Evolutionary conservation across 2,329 filamentous ascomycete genomes (phyloP), one percentile per base, ranked within the genome.

Genomic region (Xylaria sp.): DNA sequence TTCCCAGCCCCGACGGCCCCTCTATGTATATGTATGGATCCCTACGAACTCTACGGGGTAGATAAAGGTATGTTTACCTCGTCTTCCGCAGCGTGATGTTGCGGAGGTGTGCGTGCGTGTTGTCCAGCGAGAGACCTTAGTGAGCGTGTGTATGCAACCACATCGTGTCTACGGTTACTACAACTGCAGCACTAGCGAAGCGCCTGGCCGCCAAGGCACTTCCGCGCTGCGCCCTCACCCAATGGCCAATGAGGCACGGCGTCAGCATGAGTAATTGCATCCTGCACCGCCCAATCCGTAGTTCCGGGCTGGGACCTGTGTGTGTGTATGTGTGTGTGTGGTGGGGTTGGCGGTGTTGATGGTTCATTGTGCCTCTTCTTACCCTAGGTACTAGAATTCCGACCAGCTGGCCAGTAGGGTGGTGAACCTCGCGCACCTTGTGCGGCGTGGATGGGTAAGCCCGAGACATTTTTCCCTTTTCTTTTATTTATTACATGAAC

Each of bases 331-430:
- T n/a, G n/a, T n/a, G n/a, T n/a, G n/a, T n/a, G n/a, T 50, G 51
- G 57, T 52, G 49, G 57, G 57, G 49, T 53, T 50, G 49, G 52
- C 57, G 46, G 47, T 37, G 29, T 52, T 34, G 37, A 44, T 29
- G 48, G 39, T 52, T 57, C 43, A 55, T n/a, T n/a, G n/a, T 43
- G 6, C 7, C 43, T 42, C 22, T 16, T 39, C 38, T 24, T 46
- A 53, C 22, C 22, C 29, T 24, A 37, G 22, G 20, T 40, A 29
- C 48, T 37, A 54, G 29, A 34, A 34, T 34, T 34, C 29, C 29
- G 29, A 34, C 9, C 5, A 11, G 9, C 29, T 13, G 29, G 4
- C 29, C 29, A 13, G 29, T 26, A 34, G 29, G 29, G 16, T 13
- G 3, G 29, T 42, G 47, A n/a, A 51, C 44, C 41, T 48, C 41